phyloP scores from a whole-genome alignment of 1,139 yeast genomes.

The Taphrina flavorubra region DNA sequence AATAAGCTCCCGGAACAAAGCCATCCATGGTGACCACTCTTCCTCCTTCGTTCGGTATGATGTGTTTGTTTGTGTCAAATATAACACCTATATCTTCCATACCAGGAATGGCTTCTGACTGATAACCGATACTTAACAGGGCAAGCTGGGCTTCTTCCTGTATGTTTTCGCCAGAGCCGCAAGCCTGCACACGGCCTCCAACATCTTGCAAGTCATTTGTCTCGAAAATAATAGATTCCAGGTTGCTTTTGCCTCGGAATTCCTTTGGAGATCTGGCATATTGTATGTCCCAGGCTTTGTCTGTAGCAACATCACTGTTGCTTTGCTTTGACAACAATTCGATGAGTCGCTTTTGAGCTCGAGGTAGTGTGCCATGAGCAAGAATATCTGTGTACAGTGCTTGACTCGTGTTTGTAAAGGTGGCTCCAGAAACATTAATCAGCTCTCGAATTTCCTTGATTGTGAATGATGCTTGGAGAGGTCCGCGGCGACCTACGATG shows the following conservation, averaged over 20 bases:
- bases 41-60: constrained; percentile 66
- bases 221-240: constrained; percentile 13
- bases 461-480: constrained; percentile 77
- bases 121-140: constrained; percentile 83
- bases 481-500: constrained; percentile 84
- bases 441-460: constrained; percentile 90
- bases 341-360: constrained; percentile 73
- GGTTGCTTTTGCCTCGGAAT: constrained; percentile 53
- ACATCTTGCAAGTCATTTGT: constrained; percentile 48
- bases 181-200: constrained; percentile 52
- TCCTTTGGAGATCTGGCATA: constrained; percentile 71
- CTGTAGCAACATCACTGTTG: constrained; percentile 3
- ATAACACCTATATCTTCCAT: constrained; percentile 59
- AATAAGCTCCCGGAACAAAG: constrained; percentile 64
- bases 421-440: constrained; percentile 64
- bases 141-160: constrained; percentile 66
- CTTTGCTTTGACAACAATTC: constrained; percentile 64
- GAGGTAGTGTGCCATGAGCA: constrained; percentile 54
- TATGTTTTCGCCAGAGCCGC: constrained; percentile 55
- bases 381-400: constrained; percentile 52
- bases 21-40: constrained; percentile 56
- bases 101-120: constrained; percentile 68
- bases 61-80: constrained; percentile 56
- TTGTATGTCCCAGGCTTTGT: constrained; percentile 64
- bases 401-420: constrained; percentile 63